phyloP scores from a whole-genome alignment of 495 filamentous ascomycete species.

The Penicillium argentinense region DNA sequence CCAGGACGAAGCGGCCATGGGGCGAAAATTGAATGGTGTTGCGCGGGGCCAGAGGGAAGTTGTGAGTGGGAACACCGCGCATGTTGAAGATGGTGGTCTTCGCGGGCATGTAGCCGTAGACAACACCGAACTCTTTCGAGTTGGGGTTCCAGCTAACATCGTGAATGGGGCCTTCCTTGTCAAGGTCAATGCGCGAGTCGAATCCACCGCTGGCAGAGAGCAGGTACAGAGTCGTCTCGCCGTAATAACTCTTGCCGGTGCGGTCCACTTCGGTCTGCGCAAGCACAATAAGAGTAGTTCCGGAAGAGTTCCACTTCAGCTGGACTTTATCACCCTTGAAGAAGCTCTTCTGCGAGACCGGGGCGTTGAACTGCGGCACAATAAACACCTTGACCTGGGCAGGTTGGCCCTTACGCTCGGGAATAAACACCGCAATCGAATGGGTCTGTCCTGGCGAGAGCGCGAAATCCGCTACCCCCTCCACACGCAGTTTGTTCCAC shows the following conservation, averaged over 20 bases:
- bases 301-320: slow-evolving; percentile 92
- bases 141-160: slow-evolving; percentile 98
- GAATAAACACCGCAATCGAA: slow-evolving; percentile 88
- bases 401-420: slow-evolving; percentile 94
- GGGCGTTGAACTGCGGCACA: slow-evolving; percentile 74
- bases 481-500: slow-evolving; percentile 92
- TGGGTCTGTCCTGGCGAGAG: slow-evolving; percentile 84
- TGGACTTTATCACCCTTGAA: slow-evolving; percentile 99
- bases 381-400: slow-evolving; percentile 92
- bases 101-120: slow-evolving; percentile 97
- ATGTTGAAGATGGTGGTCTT: slow-evolving; percentile 97
- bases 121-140: slow-evolving; percentile 92
- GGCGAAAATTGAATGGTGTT: slow-evolving; percentile 97
- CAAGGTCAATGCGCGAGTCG: slow-evolving; percentile 84
- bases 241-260: slow-evolving; percentile 97
- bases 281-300: slow-evolving; percentile 88
- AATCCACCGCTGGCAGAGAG: slow-evolving; percentile 88
- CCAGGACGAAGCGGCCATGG: slow-evolving; percentile 85
- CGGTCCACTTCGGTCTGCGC: slow-evolving; percentile 98
- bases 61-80: slow-evolving; percentile 75
- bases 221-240: slow-evolving; percentile 95
- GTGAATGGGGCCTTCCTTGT: slow-evolving; percentile 98
- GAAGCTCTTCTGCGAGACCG: slow-evolving; percentile 96
- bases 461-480: slow-evolving; percentile 89
- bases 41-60: slow-evolving; percentile 78